Conservation (phyloP, 495 filamentous ascomycete genomes). For the Aspergillus nidulans region DNA sequence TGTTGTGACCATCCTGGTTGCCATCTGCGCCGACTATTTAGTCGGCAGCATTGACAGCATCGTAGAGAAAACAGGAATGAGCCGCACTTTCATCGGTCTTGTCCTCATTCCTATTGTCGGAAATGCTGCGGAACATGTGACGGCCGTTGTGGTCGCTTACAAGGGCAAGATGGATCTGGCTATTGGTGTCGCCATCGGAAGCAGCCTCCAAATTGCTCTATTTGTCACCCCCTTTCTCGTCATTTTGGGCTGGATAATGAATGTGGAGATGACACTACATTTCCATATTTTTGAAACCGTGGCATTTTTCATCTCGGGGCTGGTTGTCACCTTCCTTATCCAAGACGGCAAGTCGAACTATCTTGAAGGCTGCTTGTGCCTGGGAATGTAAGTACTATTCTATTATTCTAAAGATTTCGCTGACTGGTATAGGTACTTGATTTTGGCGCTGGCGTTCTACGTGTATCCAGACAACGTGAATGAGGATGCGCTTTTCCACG, state of each 20-base stretch:
- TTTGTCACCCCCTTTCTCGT: constrained; percentile 89
- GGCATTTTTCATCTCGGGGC: constrained; percentile 81
- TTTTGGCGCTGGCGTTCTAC: constrained; percentile 86
- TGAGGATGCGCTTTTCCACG: constrained; percentile 17
- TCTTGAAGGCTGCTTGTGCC: constrained; percentile 86
- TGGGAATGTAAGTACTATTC: constrained; percentile 57
- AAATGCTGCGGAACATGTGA: constrained; percentile 96
- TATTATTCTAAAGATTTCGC: background rate
- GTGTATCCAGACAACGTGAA: constrained; percentile 69
- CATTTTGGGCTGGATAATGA: constrained; percentile 86
- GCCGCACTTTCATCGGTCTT: constrained; percentile 93
- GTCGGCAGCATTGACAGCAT: constrained; percentile 90
- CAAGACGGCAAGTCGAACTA: constrained; percentile 96
- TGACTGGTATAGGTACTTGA: constrained; percentile 54
- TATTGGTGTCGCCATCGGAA: constrained; percentile 89
- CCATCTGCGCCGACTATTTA: constrained; percentile 88
- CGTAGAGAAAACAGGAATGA: constrained; percentile 77
- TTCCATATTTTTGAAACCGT: constrained; percentile 95
- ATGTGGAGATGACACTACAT: constrained; percentile 79
- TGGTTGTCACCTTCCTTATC: constrained; percentile 89
- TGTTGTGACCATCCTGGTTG: constrained; percentile 74
- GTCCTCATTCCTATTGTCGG: constrained; percentile 95
- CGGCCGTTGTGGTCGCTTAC: constrained; percentile 83
- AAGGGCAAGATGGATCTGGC: constrained; percentile 98
- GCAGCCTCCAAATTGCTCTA: constrained; percentile 89